phyloP scores from a whole-genome alignment of 345 rosid species.

The Eucalyptus sp. region DNA sequence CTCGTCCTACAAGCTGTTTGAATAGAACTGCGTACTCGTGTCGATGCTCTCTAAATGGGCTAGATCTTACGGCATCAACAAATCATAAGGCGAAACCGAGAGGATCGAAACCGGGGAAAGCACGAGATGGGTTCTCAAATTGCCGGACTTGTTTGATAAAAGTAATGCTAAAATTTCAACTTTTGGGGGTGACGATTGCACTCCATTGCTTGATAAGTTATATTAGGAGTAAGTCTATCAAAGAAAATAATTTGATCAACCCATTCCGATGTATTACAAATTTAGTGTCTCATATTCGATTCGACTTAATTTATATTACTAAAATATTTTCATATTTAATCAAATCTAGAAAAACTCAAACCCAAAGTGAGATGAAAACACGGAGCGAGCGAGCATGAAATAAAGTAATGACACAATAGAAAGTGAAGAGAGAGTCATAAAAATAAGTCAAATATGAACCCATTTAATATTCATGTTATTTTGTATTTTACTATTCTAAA shows the following conservation, averaged over 20 bases:
- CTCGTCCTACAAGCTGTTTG: background rate
- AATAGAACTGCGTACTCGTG: background rate
- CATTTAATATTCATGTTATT: rapidly evolving
- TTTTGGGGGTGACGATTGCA: background rate
- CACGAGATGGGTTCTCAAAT: background rate
- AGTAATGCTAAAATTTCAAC: background rate
- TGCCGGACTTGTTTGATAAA: background rate
- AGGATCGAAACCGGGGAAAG: background rate
- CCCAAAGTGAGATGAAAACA: too few relatives aligned
- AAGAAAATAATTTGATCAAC: too few relatives aligned
- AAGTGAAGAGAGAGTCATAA: rapidly evolving
- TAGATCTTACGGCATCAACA: background rate
- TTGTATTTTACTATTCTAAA: too few relatives aligned
- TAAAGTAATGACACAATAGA: rapidly evolving
- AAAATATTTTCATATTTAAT: too few relatives aligned
- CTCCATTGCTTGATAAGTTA: background rate
- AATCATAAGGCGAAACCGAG: background rate
- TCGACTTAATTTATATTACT: rapidly evolving
- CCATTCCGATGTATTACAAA: rapidly evolving
- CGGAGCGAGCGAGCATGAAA: rapidly evolving
- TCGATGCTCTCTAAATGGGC: background rate
- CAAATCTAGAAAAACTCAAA: rapidly evolving
- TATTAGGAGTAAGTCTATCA: background rate
- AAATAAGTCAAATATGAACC: too few relatives aligned
- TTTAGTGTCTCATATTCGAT: too few relatives aligned